A percentile compares a stretch with the other conserved stretches of the same genome.
Conservation (phyloP, 192 early-diverging fungal species). For the Podila clonocystis region DNA sequence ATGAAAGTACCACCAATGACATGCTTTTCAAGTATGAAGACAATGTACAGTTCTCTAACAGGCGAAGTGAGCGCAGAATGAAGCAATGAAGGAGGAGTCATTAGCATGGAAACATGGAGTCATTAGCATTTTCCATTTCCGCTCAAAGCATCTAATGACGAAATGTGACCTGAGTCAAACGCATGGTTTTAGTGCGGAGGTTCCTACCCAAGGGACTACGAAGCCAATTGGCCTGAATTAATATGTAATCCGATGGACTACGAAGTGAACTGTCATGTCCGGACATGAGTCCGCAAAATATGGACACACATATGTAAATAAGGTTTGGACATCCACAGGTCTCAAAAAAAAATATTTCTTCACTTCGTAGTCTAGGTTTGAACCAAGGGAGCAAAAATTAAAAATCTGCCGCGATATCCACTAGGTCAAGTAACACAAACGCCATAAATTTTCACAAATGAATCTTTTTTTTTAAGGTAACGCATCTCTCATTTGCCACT, state of each 20-base stretch:
- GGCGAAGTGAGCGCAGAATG: background rate
- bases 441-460: too few relatives aligned
- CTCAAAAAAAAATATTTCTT: constrained; percentile 7
- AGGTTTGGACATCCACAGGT: constrained; percentile 6
- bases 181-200: constrained; percentile 14
- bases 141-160: background rate
- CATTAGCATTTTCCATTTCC: constrained; percentile 7
- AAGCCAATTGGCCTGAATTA: background rate
- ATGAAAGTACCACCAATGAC: constrained; percentile 4
- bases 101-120: background rate
- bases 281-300: background rate
- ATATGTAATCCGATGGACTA: constrained; percentile 1
- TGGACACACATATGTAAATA: constrained; percentile 10
- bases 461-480: too few relatives aligned
- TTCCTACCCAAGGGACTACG: constrained; percentile 1
- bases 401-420: too few relatives aligned
- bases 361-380: constrained; percentile 6
- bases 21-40: constrained; percentile 6
- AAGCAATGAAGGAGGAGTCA: constrained; percentile 4
- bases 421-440: too few relatives aligned
- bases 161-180: constrained; percentile 2
- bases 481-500: too few relatives aligned
- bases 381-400: too few relatives aligned
- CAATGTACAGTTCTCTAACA: constrained; percentile 6
- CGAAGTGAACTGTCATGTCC: constrained; percentile 9